phyloP scores from a whole-genome alignment of 108 stramenopile species.

The Stephanodiscus minutulus region DNA sequence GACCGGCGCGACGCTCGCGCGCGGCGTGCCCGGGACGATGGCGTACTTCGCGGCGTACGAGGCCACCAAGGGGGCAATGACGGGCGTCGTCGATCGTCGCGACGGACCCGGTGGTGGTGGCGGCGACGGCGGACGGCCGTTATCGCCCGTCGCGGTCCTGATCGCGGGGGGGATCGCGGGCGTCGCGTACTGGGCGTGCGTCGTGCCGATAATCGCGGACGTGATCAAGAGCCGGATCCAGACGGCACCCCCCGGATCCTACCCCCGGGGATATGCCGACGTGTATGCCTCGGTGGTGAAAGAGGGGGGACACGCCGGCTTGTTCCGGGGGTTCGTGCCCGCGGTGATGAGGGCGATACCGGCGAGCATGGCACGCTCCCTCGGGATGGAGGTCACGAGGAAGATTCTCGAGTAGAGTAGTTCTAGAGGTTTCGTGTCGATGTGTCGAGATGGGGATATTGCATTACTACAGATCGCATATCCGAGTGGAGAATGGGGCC shows the following conservation, averaged over 20 bases:
- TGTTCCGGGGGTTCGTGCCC: conserved; percentile 80
- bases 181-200: conserved; percentile 81
- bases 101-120: conserved; percentile 15
- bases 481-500: no score
- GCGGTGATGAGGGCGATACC: conserved; percentile 90
- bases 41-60: conserved; percentile 90
- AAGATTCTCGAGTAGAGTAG: conserved; percentile 50
- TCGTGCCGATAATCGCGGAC: conserved; percentile 70
- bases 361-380: conserved; percentile 91
- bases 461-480: no score
- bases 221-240: conserved; percentile 82
- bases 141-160: conserved; percentile 69
- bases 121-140: conserved; percentile 21
- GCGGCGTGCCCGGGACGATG: conserved; percentile 81
- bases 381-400: conserved; percentile 77
- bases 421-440: no score
- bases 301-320: conserved; percentile 70
- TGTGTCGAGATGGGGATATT: no score
- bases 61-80: conserved; percentile 56
- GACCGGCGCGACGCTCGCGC: conserved; percentile 68
- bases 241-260: conserved; percentile 77
- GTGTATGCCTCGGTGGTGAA: conserved; percentile 66
- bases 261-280: conserved; percentile 59
- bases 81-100: conserved; percentile 28
- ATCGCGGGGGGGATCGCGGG: conserved; percentile 86